Base-by-base conservation (phyloP, 345 rosid genomes). In the Eucalyptus tenuipes region DNA sequence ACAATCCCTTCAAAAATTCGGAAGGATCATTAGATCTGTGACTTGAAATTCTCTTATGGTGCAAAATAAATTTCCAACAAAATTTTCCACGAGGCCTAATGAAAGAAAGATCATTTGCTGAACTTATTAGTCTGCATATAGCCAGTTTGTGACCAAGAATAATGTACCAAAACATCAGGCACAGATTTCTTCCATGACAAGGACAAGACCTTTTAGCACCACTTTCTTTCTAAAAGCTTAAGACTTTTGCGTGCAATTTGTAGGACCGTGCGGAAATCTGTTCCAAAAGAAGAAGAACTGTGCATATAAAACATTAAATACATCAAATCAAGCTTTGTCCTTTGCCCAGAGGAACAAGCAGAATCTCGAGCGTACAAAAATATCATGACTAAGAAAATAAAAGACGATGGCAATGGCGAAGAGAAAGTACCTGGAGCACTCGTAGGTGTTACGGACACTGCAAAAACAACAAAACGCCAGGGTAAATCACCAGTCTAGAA, bases 361-460 rank as follows among this genome's bases (percentile, higher is more conserved):
- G 16, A 40, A 40, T 75, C 82, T 40, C 82, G 82, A 75, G 82
- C 82, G 82, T 75, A 75, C 40, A 50, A n/a, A 86, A 29, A 86
- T n/a, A 18, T 49, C 13, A 31, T 18, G 87, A 86, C 16, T 55
- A 17, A 31, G 45, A 24, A 86, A 86, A 27, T 13, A 11, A 50
- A 86, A 86, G 25, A 27, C 13, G 10, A 75, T 4, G 29, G 47
- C 84, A 75, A 40, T 20, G 42, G 37, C 45, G 45, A 20, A 4
- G 49, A 44, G 11, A n/a, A 14, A 81, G 86, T 90, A 92, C 94
- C 93, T 71, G 94, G 94, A 29, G 95, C 91, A 42, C 88, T 92
- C 80, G 92, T 88, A 48, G 97, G 95, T 86, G 92, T 4, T 45
- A 90, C 3, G 25, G 95, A 68, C 88, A 91, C 96, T 94, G 92